phyloP scores from a whole-genome alignment of 2,329 filamentous ascomycete genomes.

The Nemania sp. region DNA sequence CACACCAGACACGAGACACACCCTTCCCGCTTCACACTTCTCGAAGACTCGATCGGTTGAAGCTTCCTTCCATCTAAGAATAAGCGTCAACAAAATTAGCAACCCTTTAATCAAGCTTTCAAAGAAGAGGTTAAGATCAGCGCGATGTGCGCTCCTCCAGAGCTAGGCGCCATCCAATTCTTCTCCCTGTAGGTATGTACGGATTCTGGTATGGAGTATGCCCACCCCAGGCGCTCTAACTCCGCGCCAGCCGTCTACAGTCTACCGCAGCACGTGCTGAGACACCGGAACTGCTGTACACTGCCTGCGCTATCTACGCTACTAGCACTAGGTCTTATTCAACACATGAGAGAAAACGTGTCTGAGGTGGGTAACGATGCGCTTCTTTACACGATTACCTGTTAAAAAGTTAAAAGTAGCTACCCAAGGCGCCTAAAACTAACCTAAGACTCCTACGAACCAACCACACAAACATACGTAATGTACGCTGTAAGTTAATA shows the following conservation, averaged over 20 bases:
- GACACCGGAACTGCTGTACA: neutral
- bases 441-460: neutral
- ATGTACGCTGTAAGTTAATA: no score
- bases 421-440: no score
- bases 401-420: no score
- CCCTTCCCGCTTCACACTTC: neutral
- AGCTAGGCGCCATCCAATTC: neutral
- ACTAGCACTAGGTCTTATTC: conserved; percentile 13
- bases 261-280: neutral
- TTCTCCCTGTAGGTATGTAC: neutral
- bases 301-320: neutral
- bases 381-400: neutral
- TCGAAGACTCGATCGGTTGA: neutral
- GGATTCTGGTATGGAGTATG: no score
- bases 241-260: neutral
- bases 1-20: neutral
- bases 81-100: conserved; percentile 31
- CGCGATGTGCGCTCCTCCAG: conserved; percentile 16
- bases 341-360: conserved; percentile 27
- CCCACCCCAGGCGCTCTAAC: neutral
- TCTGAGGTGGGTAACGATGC: conserved; percentile 5
- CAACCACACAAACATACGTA: neutral
- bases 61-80: conserved; percentile 13
- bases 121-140: conserved; percentile 27
- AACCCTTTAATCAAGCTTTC: conserved; percentile 19